Percentiles rank a stretch among this genome's conserved stretches.
These are phyloP conservation scores for Ophiosphaerella korrae DNA, from an alignment of 2,329 filamentous ascomycete species.

Conservation along the genomic window DNA sequence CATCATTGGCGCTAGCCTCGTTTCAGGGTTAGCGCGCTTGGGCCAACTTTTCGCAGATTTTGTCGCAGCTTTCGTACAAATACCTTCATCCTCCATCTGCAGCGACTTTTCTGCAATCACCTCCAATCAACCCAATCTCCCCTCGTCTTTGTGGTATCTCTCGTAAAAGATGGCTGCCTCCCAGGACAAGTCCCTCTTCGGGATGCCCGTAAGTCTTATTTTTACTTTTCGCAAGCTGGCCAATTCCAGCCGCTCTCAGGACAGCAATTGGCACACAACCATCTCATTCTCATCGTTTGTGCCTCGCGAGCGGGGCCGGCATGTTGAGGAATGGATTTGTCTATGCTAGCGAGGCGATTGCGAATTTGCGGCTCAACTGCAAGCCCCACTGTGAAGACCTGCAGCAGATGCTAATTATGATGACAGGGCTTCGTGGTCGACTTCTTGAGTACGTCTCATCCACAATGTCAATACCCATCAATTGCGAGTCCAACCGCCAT, in stretches of 20 bases:
- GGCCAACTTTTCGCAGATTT: slow-evolving; percentile 28
- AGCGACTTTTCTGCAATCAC: slow-evolving; percentile 22
- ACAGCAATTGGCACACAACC: slow-evolving; percentile 19
- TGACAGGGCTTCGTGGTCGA: slow-evolving; percentile 89
- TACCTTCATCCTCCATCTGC: slow-evolving; percentile 27
- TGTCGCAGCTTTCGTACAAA: slow-evolving; percentile 29
- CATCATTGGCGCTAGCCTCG: slow-evolving; percentile 15
- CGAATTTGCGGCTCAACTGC: slow-evolving; percentile 20
- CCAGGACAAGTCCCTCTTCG: slow-evolving; percentile 44
- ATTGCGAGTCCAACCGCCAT: slow-evolving; percentile 29
- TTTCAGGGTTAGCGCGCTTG: slow-evolving; percentile 28
- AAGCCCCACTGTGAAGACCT: slow-evolving; percentile 20
- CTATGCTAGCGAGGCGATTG: slow-evolving; percentile 21
- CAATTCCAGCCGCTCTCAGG: slow-evolving; percentile 19
- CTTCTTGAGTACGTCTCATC: slow-evolving; percentile 87
- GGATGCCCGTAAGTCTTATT: slow-evolving; percentile 51
- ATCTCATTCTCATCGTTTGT: slow-evolving; percentile 40
- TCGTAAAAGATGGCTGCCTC: slow-evolving; percentile 17
- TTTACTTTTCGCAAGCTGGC: slow-evolving; percentile 18
- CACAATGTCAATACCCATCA: slow-evolving; percentile 21
- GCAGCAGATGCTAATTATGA: slow-evolving; percentile 33
- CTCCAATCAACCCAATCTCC: slow-evolving; percentile 26
- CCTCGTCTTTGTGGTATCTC: slow-evolving; percentile 14
- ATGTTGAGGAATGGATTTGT: slow-evolving; percentile 26
- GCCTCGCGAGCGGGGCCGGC: slow-evolving; percentile 17